Evolutionary conservation across 2,329 filamentous ascomycete genomes (phyloP).

Genomic region (Lasiodiplodia sp.): DNA sequence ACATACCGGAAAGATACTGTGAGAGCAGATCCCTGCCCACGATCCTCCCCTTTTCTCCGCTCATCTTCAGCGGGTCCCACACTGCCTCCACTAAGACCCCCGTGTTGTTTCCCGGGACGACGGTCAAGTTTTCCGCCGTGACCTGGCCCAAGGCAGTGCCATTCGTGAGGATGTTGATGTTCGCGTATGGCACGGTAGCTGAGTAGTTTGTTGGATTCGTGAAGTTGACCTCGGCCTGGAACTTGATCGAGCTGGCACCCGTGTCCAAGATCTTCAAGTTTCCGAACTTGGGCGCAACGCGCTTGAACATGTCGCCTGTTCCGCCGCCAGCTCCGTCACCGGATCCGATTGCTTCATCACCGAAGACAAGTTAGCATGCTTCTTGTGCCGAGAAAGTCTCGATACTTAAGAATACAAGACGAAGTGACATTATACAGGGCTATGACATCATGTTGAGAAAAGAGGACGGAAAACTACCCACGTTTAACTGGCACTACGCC

Average conservation of each 20-base stretch:
- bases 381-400: slow-evolving; percentile 17
- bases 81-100: slow-evolving; percentile 71
- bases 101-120: slow-evolving; percentile 75
- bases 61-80: slow-evolving; percentile 74
- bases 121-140: slow-evolving; percentile 67
- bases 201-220: slow-evolving; percentile 92
- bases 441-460: slow-evolving; percentile 38
- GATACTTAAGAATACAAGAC: slow-evolving; percentile 19
- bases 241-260: slow-evolving; percentile 71
- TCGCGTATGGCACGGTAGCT: slow-evolving; percentile 80
- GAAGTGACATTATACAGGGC: slow-evolving; percentile 13
- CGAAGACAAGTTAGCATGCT: slow-evolving; percentile 40
- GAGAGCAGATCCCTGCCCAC: slow-evolving; percentile 79
- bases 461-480: slow-evolving; percentile 70
- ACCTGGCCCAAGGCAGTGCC: slow-evolving; percentile 78
- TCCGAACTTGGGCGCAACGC: slow-evolving; percentile 69
- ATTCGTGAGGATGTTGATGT: slow-evolving; percentile 78
- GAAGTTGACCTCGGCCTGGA: slow-evolving; percentile 78
- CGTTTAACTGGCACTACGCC: slow-evolving; percentile 91
- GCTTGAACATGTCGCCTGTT: slow-evolving; percentile 55
- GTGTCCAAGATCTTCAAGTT: slow-evolving; percentile 78
- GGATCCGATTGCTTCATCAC: slow-evolving; percentile 43
- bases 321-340: slow-evolving; percentile 32
- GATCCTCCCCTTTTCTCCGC: slow-evolving; percentile 66
- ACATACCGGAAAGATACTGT: slow-evolving; percentile 78